Conservation (phyloP, 192 early-diverging fungal species). For the Obelidium mucronatum region DNA sequence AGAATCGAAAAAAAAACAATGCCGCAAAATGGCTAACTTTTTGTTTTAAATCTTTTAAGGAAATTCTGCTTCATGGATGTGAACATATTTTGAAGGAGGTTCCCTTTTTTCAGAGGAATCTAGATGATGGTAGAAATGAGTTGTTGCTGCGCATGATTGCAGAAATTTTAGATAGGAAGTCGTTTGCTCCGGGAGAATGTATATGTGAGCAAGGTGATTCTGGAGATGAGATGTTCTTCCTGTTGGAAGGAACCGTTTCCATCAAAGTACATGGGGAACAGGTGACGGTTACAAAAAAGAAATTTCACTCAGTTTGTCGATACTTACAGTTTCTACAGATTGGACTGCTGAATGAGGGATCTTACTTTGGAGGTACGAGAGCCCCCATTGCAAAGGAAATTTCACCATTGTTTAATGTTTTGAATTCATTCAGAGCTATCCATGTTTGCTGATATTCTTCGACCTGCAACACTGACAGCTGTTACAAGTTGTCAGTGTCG, state of each 20-base stretch:
- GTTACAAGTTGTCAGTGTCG: conserved; percentile 23
- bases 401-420: not conserved
- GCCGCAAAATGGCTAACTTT: too few relatives aligned
- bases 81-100: conserved; percentile 18
- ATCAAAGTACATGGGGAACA: not conserved
- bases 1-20: not conserved
- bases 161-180: not conserved
- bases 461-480: conserved; percentile 1
- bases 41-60: not conserved
- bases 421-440: not conserved
- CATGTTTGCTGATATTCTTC: conserved; percentile 15
- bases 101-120: conserved; percentile 15
- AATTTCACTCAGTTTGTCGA: too few relatives aligned
- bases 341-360: not conserved
- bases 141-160: conserved; percentile 7
- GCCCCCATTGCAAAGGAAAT: not conserved
- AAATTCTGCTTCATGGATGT: conserved; percentile 18
- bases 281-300: too few relatives aligned
- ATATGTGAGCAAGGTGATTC: not conserved
- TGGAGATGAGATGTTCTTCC: conserved; percentile 24
- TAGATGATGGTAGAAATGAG: conserved; percentile 17
- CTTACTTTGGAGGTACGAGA: conserved; percentile 19
- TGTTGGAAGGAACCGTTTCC: conserved; percentile 10
- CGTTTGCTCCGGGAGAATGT: conserved; percentile 7
- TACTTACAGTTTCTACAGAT: not conserved